Conservation (phyloP, 371 early-diverging fungal species). For the Rhizopus stolonifer region DNA sequence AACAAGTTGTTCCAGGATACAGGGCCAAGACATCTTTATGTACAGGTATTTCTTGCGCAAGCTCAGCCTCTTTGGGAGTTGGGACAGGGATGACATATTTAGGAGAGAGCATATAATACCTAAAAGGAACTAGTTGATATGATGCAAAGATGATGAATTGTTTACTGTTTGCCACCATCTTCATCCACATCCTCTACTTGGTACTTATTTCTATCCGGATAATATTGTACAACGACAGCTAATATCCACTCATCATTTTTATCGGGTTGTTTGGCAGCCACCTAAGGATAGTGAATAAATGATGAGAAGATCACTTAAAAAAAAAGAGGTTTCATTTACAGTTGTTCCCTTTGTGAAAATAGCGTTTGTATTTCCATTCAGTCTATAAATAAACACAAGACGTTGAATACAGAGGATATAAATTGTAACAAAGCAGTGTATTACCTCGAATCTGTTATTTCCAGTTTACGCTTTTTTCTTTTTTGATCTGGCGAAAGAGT, state of each 20-base stretch:
- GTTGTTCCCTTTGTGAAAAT: constrained; percentile 41
- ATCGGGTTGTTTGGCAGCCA: constrained; percentile 61
- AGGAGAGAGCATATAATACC: constrained; percentile 60
- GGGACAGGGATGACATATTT: constrained; percentile 64
- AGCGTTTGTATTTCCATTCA: constrained; percentile 15
- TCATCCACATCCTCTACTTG: constrained; percentile 77
- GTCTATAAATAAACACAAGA: constrained; percentile 1
- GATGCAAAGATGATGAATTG: not conserved
- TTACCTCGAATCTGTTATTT: constrained; percentile 44
- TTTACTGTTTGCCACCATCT: constrained; percentile 60
- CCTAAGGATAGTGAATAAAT: constrained; percentile 28
- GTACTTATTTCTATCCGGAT: constrained; percentile 65
- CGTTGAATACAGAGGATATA: no score
- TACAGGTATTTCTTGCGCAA: constrained; percentile 56
- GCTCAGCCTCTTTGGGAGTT: constrained; percentile 43
- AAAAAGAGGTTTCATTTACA: constrained; percentile 16
- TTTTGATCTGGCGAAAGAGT: constrained; percentile 35
- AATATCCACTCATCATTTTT: constrained; percentile 76
- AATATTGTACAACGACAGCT: constrained; percentile 63
- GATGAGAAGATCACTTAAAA: not conserved
- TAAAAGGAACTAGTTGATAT: constrained; percentile 17
- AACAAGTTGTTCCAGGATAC: constrained; percentile 85
- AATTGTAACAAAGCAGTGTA: not conserved
- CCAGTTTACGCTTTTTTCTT: constrained; percentile 65
- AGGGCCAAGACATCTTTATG: constrained; percentile 77